These are phyloP conservation scores for Oleoguttula mirabilis DNA, from an alignment of 495 filamentous ascomycete genomes.

Conservation along the genomic window DNA sequence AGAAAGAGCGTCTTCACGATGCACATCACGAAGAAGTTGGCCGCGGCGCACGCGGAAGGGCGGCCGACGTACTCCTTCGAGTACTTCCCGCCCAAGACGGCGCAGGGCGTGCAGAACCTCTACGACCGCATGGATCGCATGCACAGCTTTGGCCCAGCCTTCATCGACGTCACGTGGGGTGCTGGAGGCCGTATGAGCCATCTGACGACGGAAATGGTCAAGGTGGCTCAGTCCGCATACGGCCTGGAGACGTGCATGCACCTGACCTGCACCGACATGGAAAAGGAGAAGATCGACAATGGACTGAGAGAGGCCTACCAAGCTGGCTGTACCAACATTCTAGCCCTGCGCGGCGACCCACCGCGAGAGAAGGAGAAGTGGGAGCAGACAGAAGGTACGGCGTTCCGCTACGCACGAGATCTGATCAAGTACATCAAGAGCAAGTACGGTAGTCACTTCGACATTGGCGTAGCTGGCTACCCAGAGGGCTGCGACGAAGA, in stretches of 20 bases:
- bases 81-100: constrained; percentile 99
- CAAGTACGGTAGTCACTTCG: constrained; percentile 88
- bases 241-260: constrained; percentile 99
- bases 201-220: constrained; percentile 95
- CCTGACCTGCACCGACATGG: constrained; percentile 98
- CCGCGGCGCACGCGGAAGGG: constrained; percentile 61
- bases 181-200: constrained; percentile 84
- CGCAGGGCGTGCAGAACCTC: constrained; percentile 95
- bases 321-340: constrained; percentile 93
- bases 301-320: constrained; percentile 84
- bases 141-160: constrained; percentile 83
- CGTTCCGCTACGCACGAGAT: constrained; percentile 87
- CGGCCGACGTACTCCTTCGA: constrained; percentile 93
- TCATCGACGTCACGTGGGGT: constrained; percentile 98
- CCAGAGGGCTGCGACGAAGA: constrained; percentile 94
- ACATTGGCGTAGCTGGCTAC: constrained; percentile 95
- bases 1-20: constrained; percentile 38
- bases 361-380: constrained; percentile 90
- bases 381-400: constrained; percentile 50
- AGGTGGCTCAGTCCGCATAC: constrained; percentile 89
- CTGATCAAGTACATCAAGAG: constrained; percentile 84
- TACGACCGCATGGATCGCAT: constrained; percentile 99
- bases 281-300: constrained; percentile 72
- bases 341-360: constrained; percentile 89
- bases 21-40: constrained; percentile 90